Evolutionary conservation across 441 rosid species (phyloP).

Genomic region (Croton laevigatus): DNA sequence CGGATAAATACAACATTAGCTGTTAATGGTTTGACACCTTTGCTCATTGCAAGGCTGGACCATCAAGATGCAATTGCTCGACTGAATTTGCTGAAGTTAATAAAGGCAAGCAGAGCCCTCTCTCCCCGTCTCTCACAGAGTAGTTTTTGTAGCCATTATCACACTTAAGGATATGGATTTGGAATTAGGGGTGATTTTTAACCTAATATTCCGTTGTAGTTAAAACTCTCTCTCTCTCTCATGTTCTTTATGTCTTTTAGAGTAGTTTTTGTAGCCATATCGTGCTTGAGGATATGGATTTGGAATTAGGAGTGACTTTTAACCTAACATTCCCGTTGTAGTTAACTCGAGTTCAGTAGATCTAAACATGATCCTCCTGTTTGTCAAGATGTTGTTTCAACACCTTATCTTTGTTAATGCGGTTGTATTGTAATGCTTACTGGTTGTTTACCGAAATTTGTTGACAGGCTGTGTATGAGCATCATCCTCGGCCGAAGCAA

Average conservation of each 20-base stretch:
- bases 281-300: background rate
- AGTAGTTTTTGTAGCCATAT: background rate
- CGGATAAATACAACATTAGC: slow-evolving; percentile 90
- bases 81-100: slow-evolving; percentile 85
- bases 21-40: slow-evolving; percentile 90
- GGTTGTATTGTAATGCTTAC: background rate
- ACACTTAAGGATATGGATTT: background rate
- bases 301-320: background rate
- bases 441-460: slow-evolving; percentile 11
- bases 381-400: background rate
- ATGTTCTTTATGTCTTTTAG: background rate
- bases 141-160: background rate
- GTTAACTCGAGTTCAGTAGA: background rate
- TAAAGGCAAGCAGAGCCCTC: slow-evolving; percentile 50
- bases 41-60: slow-evolving; percentile 82
- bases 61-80: slow-evolving; percentile 99
- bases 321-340: background rate
- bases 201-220: background rate
- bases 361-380: background rate
- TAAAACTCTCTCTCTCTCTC: background rate
- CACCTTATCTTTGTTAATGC: background rate
- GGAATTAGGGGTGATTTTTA: background rate
- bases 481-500: slow-evolving; percentile 96
- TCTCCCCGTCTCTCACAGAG: background rate
- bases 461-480: slow-evolving; percentile 93